Percentiles rank a stretch among this genome's conserved stretches.
Evolutionary conservation across 257 asterid species (phyloP).

Genomic region (Rubia yunnanensis): DNA sequence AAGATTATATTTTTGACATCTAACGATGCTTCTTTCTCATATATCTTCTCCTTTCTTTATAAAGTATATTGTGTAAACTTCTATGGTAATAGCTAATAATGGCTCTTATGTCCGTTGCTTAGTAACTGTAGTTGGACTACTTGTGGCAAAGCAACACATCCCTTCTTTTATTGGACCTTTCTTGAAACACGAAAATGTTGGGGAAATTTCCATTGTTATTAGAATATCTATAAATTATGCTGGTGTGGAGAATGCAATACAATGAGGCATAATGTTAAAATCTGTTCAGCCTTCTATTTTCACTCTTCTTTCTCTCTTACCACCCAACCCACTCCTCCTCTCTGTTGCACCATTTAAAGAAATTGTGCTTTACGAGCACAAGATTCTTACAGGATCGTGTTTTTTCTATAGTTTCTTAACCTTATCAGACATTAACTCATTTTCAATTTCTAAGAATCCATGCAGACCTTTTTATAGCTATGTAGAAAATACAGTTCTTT

Average conservation of each 20-base stretch:
- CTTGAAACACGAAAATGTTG: not conserved
- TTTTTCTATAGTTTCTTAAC: not conserved
- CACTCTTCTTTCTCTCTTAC: not conserved
- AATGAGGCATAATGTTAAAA: not conserved
- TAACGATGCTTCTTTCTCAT: not conserved
- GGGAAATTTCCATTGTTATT: not conserved
- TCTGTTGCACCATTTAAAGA: not conserved
- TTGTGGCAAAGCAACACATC: too few species aligned
- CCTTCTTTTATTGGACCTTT: not conserved
- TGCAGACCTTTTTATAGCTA: not conserved
- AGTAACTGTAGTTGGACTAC: not conserved
- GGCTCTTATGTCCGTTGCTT: not conserved
- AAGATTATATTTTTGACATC: not conserved
- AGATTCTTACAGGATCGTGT: not conserved
- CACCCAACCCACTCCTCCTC: not conserved
- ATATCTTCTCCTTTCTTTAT: not conserved
- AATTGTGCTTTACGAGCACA: not conserved
- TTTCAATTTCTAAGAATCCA: not conserved
- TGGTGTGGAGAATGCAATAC: not conserved
- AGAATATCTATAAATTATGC: not conserved
- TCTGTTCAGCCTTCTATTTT: not conserved
- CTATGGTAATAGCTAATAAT: not conserved
- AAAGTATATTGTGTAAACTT: not conserved
- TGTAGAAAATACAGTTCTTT: not conserved
- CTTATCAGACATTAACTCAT: not conserved